phyloP scores from a whole-genome alignment of 75 land plant species.

The Pinus albicaulis region DNA sequence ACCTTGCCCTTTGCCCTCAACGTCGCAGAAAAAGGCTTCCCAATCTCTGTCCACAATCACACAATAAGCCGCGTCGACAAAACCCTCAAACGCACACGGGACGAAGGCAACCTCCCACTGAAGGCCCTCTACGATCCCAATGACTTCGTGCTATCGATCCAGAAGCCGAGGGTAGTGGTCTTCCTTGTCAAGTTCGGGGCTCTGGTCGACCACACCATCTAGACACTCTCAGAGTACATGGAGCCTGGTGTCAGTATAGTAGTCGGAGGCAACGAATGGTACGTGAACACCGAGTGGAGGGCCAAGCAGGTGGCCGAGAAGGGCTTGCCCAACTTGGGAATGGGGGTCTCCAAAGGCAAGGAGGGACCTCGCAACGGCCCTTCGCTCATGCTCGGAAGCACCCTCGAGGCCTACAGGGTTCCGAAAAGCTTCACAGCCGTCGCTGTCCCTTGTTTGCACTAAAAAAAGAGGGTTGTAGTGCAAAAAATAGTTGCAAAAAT shows the following conservation, averaged over 20 bases:
- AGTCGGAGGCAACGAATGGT: constrained; percentile 20
- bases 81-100: constrained; percentile 42
- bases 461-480: too few relatives aligned
- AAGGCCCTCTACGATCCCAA: constrained; percentile 40
- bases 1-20: too few relatives aligned
- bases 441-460: too few relatives aligned
- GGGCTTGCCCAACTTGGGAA: constrained; percentile 59
- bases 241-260: too few relatives aligned
- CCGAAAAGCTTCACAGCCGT: too few relatives aligned
- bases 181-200: constrained; percentile 60
- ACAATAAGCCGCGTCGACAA: constrained; percentile 78
- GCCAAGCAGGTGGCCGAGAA: constrained; percentile 16
- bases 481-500: too few relatives aligned
- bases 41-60: too few relatives aligned
- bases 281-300: constrained; percentile 68
- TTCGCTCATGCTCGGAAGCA: constrained; percentile 66
- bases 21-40: too few relatives aligned
- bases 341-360: constrained; percentile 79
- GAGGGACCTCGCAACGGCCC: constrained; percentile 65
- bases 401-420: constrained; percentile 34
- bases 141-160: constrained; percentile 58
- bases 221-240: too few relatives aligned
- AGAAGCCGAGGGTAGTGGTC: constrained; percentile 51
- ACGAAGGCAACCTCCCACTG: constrained; percentile 52
- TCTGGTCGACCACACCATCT: too few relatives aligned